These are phyloP conservation scores for Penicillium macrosclerotiorum DNA, from an alignment of 495 filamentous ascomycete species.

Conservation along the genomic window DNA sequence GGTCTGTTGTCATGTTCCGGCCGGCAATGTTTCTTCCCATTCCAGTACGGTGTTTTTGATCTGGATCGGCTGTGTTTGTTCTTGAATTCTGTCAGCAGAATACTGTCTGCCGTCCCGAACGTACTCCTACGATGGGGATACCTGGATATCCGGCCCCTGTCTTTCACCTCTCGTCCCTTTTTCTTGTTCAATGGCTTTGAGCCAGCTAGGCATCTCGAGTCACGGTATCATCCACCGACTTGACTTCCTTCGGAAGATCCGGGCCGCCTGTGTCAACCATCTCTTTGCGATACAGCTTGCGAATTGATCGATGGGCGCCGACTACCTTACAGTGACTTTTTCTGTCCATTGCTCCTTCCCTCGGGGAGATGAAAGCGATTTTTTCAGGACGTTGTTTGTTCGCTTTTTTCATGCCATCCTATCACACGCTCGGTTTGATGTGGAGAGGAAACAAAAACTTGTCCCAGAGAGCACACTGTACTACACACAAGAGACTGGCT, in stretches of 20 bases:
- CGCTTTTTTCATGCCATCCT: conserved; percentile 62
- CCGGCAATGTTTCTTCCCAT: conserved; percentile 26
- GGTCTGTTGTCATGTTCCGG: conserved; percentile 45
- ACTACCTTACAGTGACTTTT: conserved; percentile 29
- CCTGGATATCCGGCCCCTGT: conserved; percentile 44
- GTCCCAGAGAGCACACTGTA: conserved; percentile 78
- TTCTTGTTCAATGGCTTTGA: conserved; percentile 25
- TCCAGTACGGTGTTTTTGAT: conserved; percentile 21
- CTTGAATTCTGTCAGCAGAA: conserved; percentile 21
- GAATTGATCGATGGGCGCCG: conserved; percentile 68
- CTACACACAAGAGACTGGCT: conserved; percentile 61
- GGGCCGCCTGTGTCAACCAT: conserved; percentile 76
- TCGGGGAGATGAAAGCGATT: conserved; percentile 59
- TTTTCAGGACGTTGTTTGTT: conserved; percentile 84
- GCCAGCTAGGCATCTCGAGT: conserved; percentile 43
- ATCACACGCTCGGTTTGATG: conserved; percentile 14
- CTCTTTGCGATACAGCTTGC: conserved; percentile 54
- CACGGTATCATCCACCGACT: conserved; percentile 53
- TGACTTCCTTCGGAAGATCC: conserved; percentile 45
- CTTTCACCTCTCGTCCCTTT: conserved; percentile 31
- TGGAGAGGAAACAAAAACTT: conserved; percentile 86
- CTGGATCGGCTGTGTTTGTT: conserved; percentile 14
- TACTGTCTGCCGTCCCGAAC: conserved; percentile 37
- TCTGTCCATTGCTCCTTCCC: conserved; percentile 29
- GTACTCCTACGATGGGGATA: conserved; percentile 39